A percentile compares a stretch with the other conserved stretches of the same genome.
These are phyloP conservation scores for Spinacia oleracea DNA, from an alignment of 179 eudicot species.

Conservation along the genomic window DNA sequence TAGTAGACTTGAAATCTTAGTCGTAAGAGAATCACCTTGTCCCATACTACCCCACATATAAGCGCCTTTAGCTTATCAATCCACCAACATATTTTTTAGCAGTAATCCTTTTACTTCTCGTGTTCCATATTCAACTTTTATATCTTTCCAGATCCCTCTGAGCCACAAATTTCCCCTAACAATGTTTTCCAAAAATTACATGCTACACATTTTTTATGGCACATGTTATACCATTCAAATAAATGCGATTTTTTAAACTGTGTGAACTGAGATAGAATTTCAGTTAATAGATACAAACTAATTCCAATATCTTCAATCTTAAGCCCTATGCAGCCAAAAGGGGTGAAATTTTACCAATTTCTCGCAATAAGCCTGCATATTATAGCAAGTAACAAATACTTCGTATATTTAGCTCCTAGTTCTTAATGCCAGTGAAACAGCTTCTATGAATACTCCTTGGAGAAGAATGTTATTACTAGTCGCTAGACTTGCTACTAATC, in stretches of 20 bases:
- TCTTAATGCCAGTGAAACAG: not conserved
- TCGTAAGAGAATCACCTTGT: slow-evolving; percentile 4
- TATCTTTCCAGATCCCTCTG: not conserved
- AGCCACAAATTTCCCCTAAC: not conserved
- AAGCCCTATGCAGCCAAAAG: not conserved
- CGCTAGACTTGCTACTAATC: not conserved
- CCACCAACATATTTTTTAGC: not conserved
- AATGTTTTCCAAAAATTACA: not conserved
- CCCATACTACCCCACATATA: not conserved
- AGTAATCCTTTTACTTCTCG: not conserved
- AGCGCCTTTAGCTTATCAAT: not conserved
- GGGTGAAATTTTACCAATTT: not conserved
- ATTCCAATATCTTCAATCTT: not conserved
- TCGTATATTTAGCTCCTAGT: not conserved
- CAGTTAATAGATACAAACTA: not conserved
- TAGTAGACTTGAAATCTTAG: not conserved
- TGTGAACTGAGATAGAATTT: not conserved
- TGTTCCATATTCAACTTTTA: not conserved
- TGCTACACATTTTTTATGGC: not conserved
- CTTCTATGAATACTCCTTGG: not conserved
- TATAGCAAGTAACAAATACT: not conserved
- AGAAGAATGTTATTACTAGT: not conserved
- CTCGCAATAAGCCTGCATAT: not conserved
- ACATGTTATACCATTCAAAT: not conserved
- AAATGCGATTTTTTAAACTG: not conserved